A percentile compares a stretch with the other conserved stretches of the same genome.
Conservation (phyloP, 768 basidiomycete genomes). For the Amanita thiersii region DNA sequence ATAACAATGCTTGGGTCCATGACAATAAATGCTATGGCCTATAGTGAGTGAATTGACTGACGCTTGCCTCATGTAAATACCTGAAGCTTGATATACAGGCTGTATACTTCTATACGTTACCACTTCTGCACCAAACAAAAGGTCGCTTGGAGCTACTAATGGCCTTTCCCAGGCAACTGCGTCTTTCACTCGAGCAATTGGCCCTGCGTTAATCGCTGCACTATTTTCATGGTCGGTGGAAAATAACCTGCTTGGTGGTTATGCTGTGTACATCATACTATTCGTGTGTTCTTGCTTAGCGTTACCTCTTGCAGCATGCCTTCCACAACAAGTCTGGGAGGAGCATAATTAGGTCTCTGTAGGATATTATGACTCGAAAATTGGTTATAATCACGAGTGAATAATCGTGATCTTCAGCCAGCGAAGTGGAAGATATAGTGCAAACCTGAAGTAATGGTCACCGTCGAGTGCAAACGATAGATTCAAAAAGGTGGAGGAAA, state of each 20-base stretch:
- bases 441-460: no score
- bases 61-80: neutral
- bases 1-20: constrained; percentile 18
- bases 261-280: constrained; percentile 39
- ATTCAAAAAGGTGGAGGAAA: no score
- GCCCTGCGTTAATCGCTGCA: constrained; percentile 43
- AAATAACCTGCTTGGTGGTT: constrained; percentile 39
- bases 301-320: constrained; percentile 24
- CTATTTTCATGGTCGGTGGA: constrained; percentile 46
- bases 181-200: constrained; percentile 41
- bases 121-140: constrained; percentile 41
- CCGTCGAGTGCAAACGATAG: no score
- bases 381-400: no score
- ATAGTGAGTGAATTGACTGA: constrained; percentile 21
- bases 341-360: constrained; percentile 13
- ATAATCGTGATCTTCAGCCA: no score
- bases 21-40: constrained; percentile 31
- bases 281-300: constrained; percentile 25
- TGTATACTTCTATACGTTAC: constrained; percentile 48
- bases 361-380: no score
- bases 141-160: constrained; percentile 49
- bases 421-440: no score
- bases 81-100: constrained; percentile 21
- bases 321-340: constrained; percentile 34
- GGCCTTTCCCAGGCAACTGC: constrained; percentile 46